Conservation (phyloP, 257 asterid species). For the Fraxinus cuspidata region DNA sequence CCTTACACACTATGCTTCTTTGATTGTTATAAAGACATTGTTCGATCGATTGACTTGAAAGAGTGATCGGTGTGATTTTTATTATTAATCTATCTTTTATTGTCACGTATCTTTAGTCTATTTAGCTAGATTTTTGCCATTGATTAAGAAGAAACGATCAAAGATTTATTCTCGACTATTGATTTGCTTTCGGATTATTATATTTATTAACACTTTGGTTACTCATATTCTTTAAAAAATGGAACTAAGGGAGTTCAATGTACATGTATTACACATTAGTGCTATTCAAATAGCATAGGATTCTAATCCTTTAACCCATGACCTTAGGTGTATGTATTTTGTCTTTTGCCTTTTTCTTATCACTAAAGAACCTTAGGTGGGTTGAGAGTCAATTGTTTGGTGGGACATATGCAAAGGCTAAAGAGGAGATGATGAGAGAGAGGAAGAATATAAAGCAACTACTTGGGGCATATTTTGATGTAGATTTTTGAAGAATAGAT, state of each 20-base stretch:
- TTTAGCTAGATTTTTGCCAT: too few species aligned
- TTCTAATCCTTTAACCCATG: constrained; percentile 29
- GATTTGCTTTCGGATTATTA: background rate
- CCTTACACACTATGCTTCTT: background rate
- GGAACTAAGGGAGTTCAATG: background rate
- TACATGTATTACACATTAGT: background rate
- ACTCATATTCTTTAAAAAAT: background rate
- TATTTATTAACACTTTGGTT: background rate
- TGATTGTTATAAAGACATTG: background rate
- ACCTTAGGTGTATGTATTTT: constrained; percentile 15
- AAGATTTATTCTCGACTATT: background rate
- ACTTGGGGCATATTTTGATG: background rate
- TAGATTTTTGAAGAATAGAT: too few species aligned
- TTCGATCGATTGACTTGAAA: background rate
- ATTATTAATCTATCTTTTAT: too few species aligned
- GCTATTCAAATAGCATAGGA: constrained; percentile 30
- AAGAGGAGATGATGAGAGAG: constrained; percentile 27
- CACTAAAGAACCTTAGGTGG: constrained; percentile 7
- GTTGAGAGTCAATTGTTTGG: constrained; percentile 28
- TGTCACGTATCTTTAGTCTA: background rate
- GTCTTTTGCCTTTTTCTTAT: constrained; percentile 26
- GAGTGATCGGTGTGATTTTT: background rate
- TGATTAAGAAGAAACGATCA: background rate
- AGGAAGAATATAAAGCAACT: constrained; percentile 10
- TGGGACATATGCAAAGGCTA: constrained; percentile 37